Evolutionary conservation across 176 grass and related monocot genomes (phyloP), one percentile per base, ranked within the genome.

Genomic region (Stipa capillata): DNA sequence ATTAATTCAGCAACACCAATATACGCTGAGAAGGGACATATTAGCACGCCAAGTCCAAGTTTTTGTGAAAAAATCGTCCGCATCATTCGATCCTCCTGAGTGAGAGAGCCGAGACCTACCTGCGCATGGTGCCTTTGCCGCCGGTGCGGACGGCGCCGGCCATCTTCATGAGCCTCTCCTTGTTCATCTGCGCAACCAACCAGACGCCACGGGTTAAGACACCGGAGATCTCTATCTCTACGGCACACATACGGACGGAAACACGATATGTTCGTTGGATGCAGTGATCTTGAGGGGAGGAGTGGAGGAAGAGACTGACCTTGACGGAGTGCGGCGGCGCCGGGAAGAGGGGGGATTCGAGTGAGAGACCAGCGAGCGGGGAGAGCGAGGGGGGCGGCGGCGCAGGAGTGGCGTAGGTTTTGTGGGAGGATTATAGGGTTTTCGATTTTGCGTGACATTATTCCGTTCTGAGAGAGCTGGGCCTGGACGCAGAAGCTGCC

Each of bases 161-260:
- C 87, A 92, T 96, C 84, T 92, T 96, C 87, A 92, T 96, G 54
- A 96, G 93, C 79, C 89, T 92, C 88, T 96, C 93, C 73, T 80
- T 87, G 82, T 96, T 89, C 93, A 96, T 95, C 81, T 95, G 73
- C 81, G 55, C 6, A 52, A 40, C 33, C 55, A 56, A 47, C 0
- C 12, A 25, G 43, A 59, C 45, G 24, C 6, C 3, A 1, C 28
- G 0, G 43, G n/a, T 58, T 27, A 81, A 16, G 60, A 12, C 32
- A 14, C 21, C 23, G 1, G 5, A 64, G 39, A 70, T 7, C 53
- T 65, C 29, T 20, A 23, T 67, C 64, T 5, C 34, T 32, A 40
- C 16, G 34, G 34, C n/a, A n/a, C n/a, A n/a, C n/a, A n/a, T n/a
- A n/a, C n/a, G n/a, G n/a, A n/a, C n/a, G n/a, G n/a, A n/a, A n/a